A percentile compares a stretch with the other conserved stretches of the same genome.
These are phyloP conservation scores for Trifolium pratense DNA, from an alignment of 306 rosid genomes.

Conservation along the genomic window DNA sequence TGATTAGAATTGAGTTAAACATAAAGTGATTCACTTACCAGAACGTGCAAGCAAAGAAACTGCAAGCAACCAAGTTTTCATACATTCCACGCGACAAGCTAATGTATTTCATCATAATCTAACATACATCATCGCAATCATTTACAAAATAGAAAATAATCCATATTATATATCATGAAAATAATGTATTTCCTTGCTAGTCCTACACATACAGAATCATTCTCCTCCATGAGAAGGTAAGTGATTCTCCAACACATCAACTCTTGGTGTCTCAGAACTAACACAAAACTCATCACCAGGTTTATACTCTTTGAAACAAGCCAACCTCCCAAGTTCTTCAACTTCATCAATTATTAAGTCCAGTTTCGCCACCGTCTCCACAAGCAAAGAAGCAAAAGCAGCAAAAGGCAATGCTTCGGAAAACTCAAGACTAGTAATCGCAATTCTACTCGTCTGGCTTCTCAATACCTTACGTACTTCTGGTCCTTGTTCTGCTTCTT, in stretches of 20 bases:
- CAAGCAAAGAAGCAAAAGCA: conserved; percentile 85
- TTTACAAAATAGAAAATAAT: not conserved
- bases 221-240: conserved; percentile 61
- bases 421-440: conserved; percentile 79
- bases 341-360: conserved; percentile 73
- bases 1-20: too few species aligned
- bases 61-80: too few species aligned
- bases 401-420: conserved; percentile 90
- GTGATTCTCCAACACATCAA: conserved; percentile 45
- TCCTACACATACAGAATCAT: not conserved
- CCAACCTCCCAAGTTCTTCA: conserved; percentile 71
- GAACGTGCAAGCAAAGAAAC: too few species aligned
- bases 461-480: conserved; percentile 62
- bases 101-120: too few species aligned
- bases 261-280: conserved; percentile 51
- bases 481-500: conserved; percentile 32
- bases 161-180: not conserved
- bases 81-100: too few species aligned
- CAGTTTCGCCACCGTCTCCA: conserved; percentile 83
- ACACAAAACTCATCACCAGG: conserved; percentile 53
- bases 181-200: not conserved
- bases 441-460: conserved; percentile 71
- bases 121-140: not conserved
- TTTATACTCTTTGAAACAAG: conserved; percentile 68
- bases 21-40: too few species aligned